Conservation (phyloP, 257 asterid species). For the Knoxia roxburghii region DNA sequence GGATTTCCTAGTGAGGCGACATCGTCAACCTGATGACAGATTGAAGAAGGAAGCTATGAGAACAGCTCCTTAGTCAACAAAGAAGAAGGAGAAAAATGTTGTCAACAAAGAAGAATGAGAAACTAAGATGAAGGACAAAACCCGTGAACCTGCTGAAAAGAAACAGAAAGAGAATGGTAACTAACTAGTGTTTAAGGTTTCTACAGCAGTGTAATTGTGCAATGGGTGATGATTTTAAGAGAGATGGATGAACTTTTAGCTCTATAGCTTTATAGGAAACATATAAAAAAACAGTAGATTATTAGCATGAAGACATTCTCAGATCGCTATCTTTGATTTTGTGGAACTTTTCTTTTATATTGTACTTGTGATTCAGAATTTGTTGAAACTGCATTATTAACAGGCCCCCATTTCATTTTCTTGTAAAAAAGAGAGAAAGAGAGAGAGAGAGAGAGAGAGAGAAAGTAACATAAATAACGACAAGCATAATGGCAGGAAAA, state of each 20-base stretch:
- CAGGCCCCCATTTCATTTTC: too few relatives aligned
- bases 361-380: too few relatives aligned
- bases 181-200: conserved; percentile 9
- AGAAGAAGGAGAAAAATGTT: conserved; percentile 97
- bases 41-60: conserved; percentile 73
- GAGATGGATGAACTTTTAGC: neutral
- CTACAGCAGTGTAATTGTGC: neutral
- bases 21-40: conserved; percentile 74
- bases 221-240: neutral
- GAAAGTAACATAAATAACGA: too few relatives aligned
- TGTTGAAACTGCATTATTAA: too few relatives aligned
- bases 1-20: conserved; percentile 83
- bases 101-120: conserved; percentile 77
- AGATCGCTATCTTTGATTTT: neutral
- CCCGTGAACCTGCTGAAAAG: conserved; percentile 38
- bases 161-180: conserved; percentile 58
- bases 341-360: too few relatives aligned
- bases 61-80: conserved; percentile 46
- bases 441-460: too few relatives aligned
- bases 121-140: conserved; percentile 53
- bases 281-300: neutral
- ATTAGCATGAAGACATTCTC: neutral
- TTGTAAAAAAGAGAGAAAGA: too few relatives aligned
- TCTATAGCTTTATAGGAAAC: neutral
- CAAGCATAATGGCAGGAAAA: too few relatives aligned